phyloP scores from a whole-genome alignment of 176 grass and related monocot genomes.

The Triticum urartu region DNA sequence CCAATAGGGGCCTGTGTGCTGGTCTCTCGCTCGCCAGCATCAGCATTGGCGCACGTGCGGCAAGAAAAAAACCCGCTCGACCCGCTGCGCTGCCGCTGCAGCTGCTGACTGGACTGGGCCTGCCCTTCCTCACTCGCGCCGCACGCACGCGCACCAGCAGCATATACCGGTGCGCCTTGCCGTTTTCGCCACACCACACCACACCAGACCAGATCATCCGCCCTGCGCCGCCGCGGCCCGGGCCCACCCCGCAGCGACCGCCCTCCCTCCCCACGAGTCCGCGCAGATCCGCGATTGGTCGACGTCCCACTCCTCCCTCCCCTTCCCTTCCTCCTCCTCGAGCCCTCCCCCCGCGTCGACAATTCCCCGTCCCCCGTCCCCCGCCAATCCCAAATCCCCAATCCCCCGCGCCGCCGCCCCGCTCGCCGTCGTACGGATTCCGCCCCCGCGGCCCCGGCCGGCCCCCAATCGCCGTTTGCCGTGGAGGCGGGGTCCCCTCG shows the following conservation, averaged over 20 bases:
- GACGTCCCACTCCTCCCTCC: slow-evolving; percentile 23
- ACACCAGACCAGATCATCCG: neutral
- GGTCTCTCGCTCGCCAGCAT: too few relatives aligned
- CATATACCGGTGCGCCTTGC: slow-evolving; percentile 1
- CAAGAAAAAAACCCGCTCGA: neutral
- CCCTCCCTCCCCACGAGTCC: slow-evolving; percentile 2
- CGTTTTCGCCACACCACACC: slow-evolving; percentile 20
- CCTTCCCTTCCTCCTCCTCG: neutral
- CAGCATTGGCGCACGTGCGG: neutral
- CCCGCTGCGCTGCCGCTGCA: neutral
- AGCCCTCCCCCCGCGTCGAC: slow-evolving; percentile 23
- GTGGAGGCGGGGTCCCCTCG: neutral
- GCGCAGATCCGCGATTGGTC: slow-evolving; percentile 60
- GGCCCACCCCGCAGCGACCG: slow-evolving; percentile 37
- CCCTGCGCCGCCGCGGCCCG: slow-evolving; percentile 13
- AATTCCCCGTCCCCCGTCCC: neutral
- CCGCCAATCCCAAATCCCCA: neutral
- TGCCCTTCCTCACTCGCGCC: neutral
- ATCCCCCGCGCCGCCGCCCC: neutral
- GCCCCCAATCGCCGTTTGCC: neutral
- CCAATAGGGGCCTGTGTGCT: too few relatives aligned
- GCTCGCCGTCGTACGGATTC: slow-evolving; percentile 38
- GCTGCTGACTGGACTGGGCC: neutral
- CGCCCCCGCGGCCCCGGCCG: neutral
- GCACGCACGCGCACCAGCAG: neutral